A percentile compares a stretch with the other conserved stretches of the same genome.
phyloP scores from a whole-genome alignment of 2,329 filamentous ascomycete genomes.

The Mollisiaceae sp. region DNA sequence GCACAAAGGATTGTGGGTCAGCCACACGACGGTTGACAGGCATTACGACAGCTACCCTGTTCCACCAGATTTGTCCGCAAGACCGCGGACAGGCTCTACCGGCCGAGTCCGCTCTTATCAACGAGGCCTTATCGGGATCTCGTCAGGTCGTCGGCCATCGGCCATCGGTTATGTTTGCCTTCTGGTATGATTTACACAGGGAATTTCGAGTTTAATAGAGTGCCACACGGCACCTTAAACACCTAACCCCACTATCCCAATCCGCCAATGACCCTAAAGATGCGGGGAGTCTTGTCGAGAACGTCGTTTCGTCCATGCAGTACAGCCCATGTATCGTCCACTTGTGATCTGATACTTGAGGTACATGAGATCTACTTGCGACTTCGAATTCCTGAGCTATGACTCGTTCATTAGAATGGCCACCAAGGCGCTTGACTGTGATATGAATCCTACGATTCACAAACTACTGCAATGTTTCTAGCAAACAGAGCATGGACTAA shows the following conservation, averaged over 20 bases:
- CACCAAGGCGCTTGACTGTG: neutral
- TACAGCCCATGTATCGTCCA: neutral
- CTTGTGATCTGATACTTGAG: neutral
- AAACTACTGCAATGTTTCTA: neutral
- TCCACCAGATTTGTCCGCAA: neutral
- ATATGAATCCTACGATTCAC: neutral
- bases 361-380: neutral
- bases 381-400: neutral
- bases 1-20: neutral
- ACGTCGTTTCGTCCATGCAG: neutral
- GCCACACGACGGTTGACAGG: neutral
- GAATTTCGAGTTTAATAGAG: constrained; percentile 11
- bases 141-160: neutral
- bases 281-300: constrained; percentile 10
- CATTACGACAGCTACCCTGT: neutral
- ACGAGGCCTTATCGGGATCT: neutral
- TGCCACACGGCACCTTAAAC: constrained; percentile 2
- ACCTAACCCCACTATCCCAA: constrained; percentile 10
- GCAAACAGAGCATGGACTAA: neutral
- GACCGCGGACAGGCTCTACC: neutral
- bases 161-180: constrained; percentile 7
- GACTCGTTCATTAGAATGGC: neutral
- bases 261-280: neutral
- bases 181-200: constrained; percentile 14
- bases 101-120: neutral